Conservation (phyloP, 768 basidiomycete genomes). For the Lactifluus volemus region DNA sequence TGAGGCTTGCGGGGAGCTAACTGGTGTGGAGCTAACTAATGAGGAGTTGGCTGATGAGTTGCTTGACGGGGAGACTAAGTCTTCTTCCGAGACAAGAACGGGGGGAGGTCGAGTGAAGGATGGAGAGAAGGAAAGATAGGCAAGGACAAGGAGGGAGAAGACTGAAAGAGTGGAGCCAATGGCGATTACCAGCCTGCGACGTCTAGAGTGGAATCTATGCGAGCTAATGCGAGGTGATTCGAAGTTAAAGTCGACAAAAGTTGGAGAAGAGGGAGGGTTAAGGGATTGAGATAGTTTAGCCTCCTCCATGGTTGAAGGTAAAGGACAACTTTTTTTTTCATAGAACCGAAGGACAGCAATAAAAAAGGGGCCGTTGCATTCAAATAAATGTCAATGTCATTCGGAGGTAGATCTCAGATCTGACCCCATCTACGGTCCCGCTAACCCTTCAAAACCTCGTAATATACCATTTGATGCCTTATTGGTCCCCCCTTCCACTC, state of each 20-base stretch:
- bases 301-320: not conserved
- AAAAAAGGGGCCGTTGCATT: too few relatives aligned
- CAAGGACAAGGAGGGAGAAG: not conserved
- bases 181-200: not conserved
- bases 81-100: not conserved
- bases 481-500: not conserved
- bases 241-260: not conserved
- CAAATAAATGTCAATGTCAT: too few relatives aligned
- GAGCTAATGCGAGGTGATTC: not conserved
- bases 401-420: too few relatives aligned
- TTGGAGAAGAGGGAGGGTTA: not conserved
- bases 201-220: not conserved
- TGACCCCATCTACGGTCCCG: not conserved
- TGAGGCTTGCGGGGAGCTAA: too few relatives aligned
- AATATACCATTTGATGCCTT: not conserved
- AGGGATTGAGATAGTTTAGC: not conserved
- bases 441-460: not conserved
- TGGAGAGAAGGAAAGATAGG: conserved; percentile 2
- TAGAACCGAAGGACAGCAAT: too few relatives aligned
- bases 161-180: not conserved
- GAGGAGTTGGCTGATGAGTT: too few relatives aligned
- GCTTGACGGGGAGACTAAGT: not conserved
- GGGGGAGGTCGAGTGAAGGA: not conserved
- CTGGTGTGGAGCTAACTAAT: too few relatives aligned
- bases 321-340: too few relatives aligned